Evolutionary conservation across 2,329 filamentous ascomycete species (phyloP), one percentile per base, ranked within the genome.

Genomic region (Bipolaris cookei): DNA sequence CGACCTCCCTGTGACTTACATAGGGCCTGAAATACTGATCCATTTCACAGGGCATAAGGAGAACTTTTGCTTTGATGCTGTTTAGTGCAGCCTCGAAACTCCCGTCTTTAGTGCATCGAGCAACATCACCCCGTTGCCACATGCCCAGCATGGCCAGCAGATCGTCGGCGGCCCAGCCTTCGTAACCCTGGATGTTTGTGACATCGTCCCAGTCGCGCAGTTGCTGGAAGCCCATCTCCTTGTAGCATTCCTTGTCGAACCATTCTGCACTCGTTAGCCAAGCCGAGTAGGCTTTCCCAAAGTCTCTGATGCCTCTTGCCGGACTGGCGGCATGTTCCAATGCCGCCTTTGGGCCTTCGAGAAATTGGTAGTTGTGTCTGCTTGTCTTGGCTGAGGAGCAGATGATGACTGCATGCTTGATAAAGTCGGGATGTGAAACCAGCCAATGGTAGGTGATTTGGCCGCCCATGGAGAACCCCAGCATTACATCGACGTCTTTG

Each of bases 401-500:
- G 30, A 85, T 79, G 0, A 81, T 78, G 6, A 83, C 79, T 38
- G 80, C 76, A 28, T 65, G 64, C 35, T 63, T 63, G 39, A 69
- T 50, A 18, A 84, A 82, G n/a, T 77, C 76, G 0, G 83, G 82
- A 51, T 78, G 82, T 43, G 83, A 76, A 1, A 79, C 76, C 4
- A 77, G 68, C 81, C 82, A 83, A 60, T 86, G 81, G 53, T 82
- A 86, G 2, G 82, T 78, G 53, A 84, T 79, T 20, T 80, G 81
- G 1, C 82, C 84, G 35, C 83, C 84, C 83, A 86, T 84, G 45
- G 80, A 83, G 78, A 84, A 86, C 1, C 84, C 84, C 2, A 85
- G 65, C 30, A 84, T 80, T 8, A 80, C 78, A 13, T 80, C 76
- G 0, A 84, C 73, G 34, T 77, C 72, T 11, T 66, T 63, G 13